Evolutionary conservation across 495 filamentous ascomycete genomes (phyloP), one percentile per base, ranked within the genome.

Genomic region (Penicillium turbatum): DNA sequence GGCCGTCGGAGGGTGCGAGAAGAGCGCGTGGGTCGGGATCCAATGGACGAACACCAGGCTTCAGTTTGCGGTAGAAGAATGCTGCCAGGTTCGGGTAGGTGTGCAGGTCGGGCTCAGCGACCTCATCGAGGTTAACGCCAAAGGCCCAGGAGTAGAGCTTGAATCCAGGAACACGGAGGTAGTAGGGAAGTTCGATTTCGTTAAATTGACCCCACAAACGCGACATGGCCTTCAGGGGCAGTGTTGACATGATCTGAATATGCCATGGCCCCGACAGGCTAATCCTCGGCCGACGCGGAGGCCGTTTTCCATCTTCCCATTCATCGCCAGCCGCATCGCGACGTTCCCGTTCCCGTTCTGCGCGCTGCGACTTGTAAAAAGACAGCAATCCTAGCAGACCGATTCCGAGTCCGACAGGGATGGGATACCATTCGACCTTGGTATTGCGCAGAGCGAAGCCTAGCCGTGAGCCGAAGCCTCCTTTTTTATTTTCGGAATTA

Each of bases 61-160:
- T 97, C 47, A 99, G 73, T 11, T 82, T 87, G 52, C 93, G 89
- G 71, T 97, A 99, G 76, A 99, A 99, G 79, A 99, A 99, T 46
- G 92, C 83, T 1, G 93, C 89, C 19, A 99, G 80, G 66, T 99
- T 99, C 0, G 89, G 86, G 66, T 95, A 99, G 39, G 76, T 79
- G 66, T 88, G 89, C 31, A 99, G 82, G 59, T 97, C 92, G 8
- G 83, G 81, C 59, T 99, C 89, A 27, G 84, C 82, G 13, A 95
- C 84, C 70, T 99, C 93, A 30, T 84, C 82, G 17, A 99, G 79
- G 65, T 95, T 95, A 59, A 96, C 93, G 5, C 92, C 95, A 63
- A 99, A 99, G 21, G 92, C 77, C 70, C 77, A 96, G 2, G 89
- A 82, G 66, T 99, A 99, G 12, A 99, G 76, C 57, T 87, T 89